phyloP scores from a whole-genome alignment of 2,329 filamentous ascomycete species.

The Phoma sp. region DNA sequence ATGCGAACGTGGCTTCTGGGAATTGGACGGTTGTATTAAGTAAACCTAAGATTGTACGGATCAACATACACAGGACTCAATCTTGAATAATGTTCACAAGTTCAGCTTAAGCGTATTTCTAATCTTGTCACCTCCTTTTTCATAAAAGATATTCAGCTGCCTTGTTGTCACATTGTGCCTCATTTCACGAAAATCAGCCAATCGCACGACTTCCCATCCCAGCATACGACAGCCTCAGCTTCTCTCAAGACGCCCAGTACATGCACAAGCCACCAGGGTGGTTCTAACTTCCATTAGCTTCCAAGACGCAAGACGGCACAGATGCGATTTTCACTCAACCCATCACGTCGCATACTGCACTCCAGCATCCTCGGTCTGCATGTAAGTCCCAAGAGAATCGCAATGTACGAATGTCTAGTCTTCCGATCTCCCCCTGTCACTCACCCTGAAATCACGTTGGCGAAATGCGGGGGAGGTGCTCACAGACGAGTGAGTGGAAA shows the following conservation, averaged over 20 bases:
- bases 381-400: neutral
- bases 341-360: neutral
- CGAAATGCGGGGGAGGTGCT: conserved; percentile 13
- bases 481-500: conserved; percentile 1
- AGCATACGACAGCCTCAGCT: too few relatives aligned
- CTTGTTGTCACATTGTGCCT: too few relatives aligned
- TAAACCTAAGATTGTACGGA: too few relatives aligned
- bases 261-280: neutral
- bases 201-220: too few relatives aligned
- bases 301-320: neutral
- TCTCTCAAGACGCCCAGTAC: neutral
- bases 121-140: too few relatives aligned
- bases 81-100: too few relatives aligned
- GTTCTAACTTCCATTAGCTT: neutral
- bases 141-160: too few relatives aligned
- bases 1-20: too few relatives aligned
- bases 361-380: conserved; percentile 6
- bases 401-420: neutral
- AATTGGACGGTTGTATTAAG: too few relatives aligned
- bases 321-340: neutral
- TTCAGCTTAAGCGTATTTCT: too few relatives aligned
- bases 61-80: too few relatives aligned
- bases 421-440: neutral
- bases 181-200: too few relatives aligned
- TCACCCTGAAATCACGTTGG: neutral